Conservation (phyloP, 2,329 filamentous ascomycete species). For the Monilinia vaccinii-corymbosi region DNA sequence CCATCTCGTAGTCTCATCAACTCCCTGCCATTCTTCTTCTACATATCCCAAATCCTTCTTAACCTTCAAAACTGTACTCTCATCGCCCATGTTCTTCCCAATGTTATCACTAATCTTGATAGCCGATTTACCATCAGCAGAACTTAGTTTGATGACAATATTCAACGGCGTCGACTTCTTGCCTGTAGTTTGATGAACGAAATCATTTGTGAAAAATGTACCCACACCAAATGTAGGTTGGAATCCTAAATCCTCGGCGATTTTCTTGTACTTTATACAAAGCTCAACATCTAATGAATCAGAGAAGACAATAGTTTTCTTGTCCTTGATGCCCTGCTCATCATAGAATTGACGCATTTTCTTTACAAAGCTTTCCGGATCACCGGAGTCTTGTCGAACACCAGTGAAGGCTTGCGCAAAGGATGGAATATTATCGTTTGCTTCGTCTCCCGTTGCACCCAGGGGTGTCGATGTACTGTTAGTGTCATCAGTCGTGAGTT, state of each 20-base stretch:
- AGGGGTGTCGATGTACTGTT: conserved; percentile 17
- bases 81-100: conserved; percentile 86
- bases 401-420: conserved; percentile 61
- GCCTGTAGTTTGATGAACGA: conserved; percentile 58
- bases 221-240: conserved; percentile 87
- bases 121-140: conserved; percentile 69
- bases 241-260: conserved; percentile 73
- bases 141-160: conserved; percentile 95
- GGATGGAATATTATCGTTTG: conserved; percentile 34
- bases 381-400: conserved; percentile 63
- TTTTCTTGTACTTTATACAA: conserved; percentile 81
- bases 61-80: conserved; percentile 66
- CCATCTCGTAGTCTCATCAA: conserved; percentile 80
- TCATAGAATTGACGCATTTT: conserved; percentile 42
- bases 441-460: conserved; percentile 33
- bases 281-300: conserved; percentile 88
- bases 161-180: conserved; percentile 87
- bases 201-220: conserved; percentile 95
- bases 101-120: conserved; percentile 90
- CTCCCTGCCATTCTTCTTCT: conserved; percentile 74
- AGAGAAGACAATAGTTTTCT: conserved; percentile 90
- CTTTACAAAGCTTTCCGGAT: conserved; percentile 57
- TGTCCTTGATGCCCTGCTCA: conserved; percentile 55
- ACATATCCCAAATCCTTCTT: conserved; percentile 81
- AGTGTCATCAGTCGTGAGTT: neutral